Evolutionary conservation across 2,329 filamentous ascomycete genomes (phyloP).

Genomic region (Davidsoniella eucalypti): DNA sequence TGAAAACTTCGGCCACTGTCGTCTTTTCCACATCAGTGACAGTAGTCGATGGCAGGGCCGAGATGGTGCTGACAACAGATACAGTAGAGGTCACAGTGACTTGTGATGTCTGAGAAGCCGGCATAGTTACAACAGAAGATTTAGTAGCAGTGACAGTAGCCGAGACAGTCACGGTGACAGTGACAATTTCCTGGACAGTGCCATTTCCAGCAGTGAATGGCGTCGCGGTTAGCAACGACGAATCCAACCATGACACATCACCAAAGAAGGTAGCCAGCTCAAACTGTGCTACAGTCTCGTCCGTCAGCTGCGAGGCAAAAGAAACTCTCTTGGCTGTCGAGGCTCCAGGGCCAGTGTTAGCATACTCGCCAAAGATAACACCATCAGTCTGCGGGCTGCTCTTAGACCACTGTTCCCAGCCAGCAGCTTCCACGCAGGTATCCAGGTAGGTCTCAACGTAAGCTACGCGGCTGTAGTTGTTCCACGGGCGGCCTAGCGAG

Average conservation of each 20-base stretch:
- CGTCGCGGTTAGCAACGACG: slow-evolving; percentile 1
- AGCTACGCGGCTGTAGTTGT: slow-evolving; percentile 28
- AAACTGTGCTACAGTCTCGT: background rate
- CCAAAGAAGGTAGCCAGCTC: slow-evolving; percentile 2
- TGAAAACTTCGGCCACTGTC: background rate
- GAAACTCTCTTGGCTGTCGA: slow-evolving; percentile 31
- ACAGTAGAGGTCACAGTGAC: slow-evolving; percentile 1
- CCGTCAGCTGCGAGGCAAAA: slow-evolving; percentile 22
- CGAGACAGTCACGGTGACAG: slow-evolving; percentile 1
- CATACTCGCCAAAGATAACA: slow-evolving; percentile 41
- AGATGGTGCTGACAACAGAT: background rate
- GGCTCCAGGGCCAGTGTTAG: slow-evolving; percentile 40
- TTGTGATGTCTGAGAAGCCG: background rate
- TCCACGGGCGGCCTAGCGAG: slow-evolving; percentile 31
- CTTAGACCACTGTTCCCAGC: slow-evolving; percentile 40
- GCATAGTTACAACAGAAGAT: background rate
- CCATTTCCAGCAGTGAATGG: slow-evolving; percentile 3
- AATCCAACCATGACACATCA: slow-evolving; percentile 3
- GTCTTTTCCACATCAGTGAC: background rate
- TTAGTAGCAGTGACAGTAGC: background rate
- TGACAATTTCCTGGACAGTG: background rate
- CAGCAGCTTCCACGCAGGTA: slow-evolving; percentile 39
- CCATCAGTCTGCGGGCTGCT: slow-evolving; percentile 31
- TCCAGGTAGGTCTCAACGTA: slow-evolving; percentile 34
- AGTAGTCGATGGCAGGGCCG: background rate